Percentiles rank a stretch among this genome's conserved stretches.
Conservation (phyloP, 192 early-diverging fungal species). For the Neocallimastix lanati region DNA sequence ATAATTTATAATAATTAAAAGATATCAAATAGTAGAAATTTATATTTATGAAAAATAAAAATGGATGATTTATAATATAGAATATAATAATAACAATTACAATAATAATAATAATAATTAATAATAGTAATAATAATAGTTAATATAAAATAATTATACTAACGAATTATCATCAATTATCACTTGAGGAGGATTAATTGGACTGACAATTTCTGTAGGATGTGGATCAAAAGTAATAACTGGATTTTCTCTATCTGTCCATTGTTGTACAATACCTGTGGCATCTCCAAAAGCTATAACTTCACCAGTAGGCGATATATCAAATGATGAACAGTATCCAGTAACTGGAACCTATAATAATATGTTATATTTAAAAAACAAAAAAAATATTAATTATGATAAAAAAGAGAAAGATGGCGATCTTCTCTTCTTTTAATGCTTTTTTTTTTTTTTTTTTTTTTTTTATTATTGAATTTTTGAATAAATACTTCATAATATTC, state of each 20-base stretch:
- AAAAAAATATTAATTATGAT: too few relatives aligned
- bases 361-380: conserved; percentile 5
- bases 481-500: conserved; percentile 16
- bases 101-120: too few relatives aligned
- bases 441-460: neutral
- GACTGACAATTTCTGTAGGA: conserved; percentile 27
- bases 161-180: neutral
- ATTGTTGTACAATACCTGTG: conserved; percentile 56
- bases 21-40: too few relatives aligned
- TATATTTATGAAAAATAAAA: too few relatives aligned
- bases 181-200: conserved; percentile 13
- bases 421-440: conserved; percentile 6
- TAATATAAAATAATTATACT: neutral
- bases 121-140: too few relatives aligned
- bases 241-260: conserved; percentile 45
- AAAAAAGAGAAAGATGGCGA: too few relatives aligned
- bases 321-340: conserved; percentile 16
- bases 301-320: conserved; percentile 61
- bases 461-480: neutral
- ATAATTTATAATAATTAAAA: too few relatives aligned
- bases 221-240: conserved; percentile 45
- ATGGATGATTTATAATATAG: too few relatives aligned
- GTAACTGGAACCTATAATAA: conserved; percentile 20
- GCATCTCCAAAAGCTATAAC: conserved; percentile 60
- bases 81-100: too few relatives aligned